Base-by-base conservation (phyloP, 2,329 filamentous ascomycete genomes). In the Curvularia verruculosa region DNA sequence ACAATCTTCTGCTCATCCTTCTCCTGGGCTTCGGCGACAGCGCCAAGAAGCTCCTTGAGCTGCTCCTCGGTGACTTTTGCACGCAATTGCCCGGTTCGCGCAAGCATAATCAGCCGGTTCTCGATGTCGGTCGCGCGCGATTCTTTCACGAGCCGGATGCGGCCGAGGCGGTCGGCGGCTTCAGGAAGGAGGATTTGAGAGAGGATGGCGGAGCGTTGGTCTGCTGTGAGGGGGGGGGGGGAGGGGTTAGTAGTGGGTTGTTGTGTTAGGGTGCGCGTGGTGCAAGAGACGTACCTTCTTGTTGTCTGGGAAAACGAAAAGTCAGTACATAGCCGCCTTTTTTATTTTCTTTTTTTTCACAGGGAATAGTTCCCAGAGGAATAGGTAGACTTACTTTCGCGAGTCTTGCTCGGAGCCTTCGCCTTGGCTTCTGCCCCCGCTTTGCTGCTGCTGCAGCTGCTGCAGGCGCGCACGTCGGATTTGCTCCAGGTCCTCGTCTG, bases 81-180 rank as follows among this genome's bases (percentile, higher is more conserved):
- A 52, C 91, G 83, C 68, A 99, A 82, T 81, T 98, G 95, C 23
- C 94, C 93, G 23, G 88, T 86, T 71, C 92, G 87, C 56, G 95
- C 94, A 56, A 99, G 85, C 87, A 89, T 92, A 77, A 99, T 93
- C 54, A 99, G 85, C 49, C 94, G 81, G 83, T 96, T 93, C 82
- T 99, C 95, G 55, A 99, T 87, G 71, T 97, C 92, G 60, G 84
- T 85, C 34, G 95, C 95, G 70, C 95, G 91, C 68, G 89, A 88
- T 75, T 93, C 92, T 80, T 98, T 98, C 73, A 99, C 95, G 59
- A 99, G 87, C 31, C 94, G 89, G 80, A 99, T 98, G 65, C 95
- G 91, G 55, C 91, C 92, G 1, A 99, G 85, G 13, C 95, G 90
- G 80, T 99, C 95, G 59, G 92, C 90, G 18, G 95, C 95, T 73